Percentiles rank a stretch among this genome's conserved stretches.
phyloP scores from a whole-genome alignment of 345 rosid genomes.

The Aegle marmelos region DNA sequence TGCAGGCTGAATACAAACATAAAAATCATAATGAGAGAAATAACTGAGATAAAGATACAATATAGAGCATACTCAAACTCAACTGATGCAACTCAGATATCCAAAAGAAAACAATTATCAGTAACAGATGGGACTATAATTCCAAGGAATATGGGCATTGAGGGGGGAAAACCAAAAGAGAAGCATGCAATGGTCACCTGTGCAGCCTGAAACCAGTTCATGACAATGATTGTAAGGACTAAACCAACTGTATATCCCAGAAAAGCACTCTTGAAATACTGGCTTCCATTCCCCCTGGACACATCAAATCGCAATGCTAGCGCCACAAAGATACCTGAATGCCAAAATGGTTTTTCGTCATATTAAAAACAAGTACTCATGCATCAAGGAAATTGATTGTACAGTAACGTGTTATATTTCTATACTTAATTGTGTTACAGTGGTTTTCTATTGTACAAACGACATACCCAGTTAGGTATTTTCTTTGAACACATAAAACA shows the following conservation, averaged over 20 bases:
- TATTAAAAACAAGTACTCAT: too few species aligned
- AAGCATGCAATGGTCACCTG: constrained; percentile 47
- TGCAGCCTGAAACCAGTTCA: constrained; percentile 99
- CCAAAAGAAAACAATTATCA: neutral
- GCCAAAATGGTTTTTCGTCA: neutral
- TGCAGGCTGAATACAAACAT: constrained; percentile 70
- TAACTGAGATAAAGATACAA: neutral
- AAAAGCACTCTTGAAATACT: constrained; percentile 95
- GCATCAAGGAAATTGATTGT: neutral
- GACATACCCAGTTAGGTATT: neutral
- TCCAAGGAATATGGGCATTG: neutral
- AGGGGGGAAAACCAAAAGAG: neutral
- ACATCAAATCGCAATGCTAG: constrained; percentile 92
- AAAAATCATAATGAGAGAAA: neutral
- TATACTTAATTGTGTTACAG: neutral
- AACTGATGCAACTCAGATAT: neutral
- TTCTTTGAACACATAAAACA: neutral
- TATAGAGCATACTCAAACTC: too few species aligned
- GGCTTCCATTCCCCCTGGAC: constrained; percentile 79
- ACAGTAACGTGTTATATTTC: neutral
- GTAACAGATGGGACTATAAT: neutral
- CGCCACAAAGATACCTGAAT: constrained; percentile 93
- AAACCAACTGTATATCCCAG: constrained; percentile 75
- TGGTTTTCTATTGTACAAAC: neutral
- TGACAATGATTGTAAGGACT: constrained; percentile 81